Percentiles rank a stretch among this genome's conserved stretches.
Conservation (phyloP, 2,329 filamentous ascomycete species). For the Curvularia verruculosa region DNA sequence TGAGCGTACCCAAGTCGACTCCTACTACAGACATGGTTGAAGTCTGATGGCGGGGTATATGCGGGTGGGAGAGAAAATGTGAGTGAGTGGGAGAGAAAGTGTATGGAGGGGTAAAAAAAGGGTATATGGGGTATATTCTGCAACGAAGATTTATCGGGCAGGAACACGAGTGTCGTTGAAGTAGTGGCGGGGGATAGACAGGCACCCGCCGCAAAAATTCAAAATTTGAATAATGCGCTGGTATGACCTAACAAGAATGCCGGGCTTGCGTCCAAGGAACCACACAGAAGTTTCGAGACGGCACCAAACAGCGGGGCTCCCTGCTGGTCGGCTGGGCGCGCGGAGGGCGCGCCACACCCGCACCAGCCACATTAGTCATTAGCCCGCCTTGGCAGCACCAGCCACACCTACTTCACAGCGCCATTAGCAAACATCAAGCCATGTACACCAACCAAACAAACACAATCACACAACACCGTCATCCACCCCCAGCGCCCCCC, state of each 20-base stretch:
- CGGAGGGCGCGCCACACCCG: constrained; percentile 6
- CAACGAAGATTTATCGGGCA: constrained; percentile 10
- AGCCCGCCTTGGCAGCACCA: no score
- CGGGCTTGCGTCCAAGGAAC: constrained; percentile 13
- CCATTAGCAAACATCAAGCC: constrained; percentile 14
- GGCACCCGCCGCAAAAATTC: constrained; percentile 15
- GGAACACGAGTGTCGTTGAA: constrained; percentile 8
- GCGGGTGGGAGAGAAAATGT: constrained; percentile 33
- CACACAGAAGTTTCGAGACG: constrained; percentile 31
- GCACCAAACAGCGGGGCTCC: constrained; percentile 23
- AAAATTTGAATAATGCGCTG: constrained; percentile 17
- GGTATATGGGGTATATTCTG: constrained; percentile 18
- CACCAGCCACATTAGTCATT: neutral
- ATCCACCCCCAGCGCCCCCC: constrained; percentile 8
- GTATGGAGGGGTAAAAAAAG: constrained; percentile 5
- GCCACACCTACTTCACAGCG: neutral
- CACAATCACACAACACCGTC: neutral
- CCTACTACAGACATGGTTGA: constrained; percentile 69
- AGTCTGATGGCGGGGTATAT: constrained; percentile 40
- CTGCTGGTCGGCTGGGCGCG: constrained; percentile 6
- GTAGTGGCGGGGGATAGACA: constrained; percentile 14
- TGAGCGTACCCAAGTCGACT: constrained; percentile 94
- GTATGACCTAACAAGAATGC: constrained; percentile 12
- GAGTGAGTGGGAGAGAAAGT: constrained; percentile 26
- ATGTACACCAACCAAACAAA: neutral